phyloP scores from a whole-genome alignment of 2,329 filamentous ascomycete species.

The Paecilomyces dactylethromorphus region DNA sequence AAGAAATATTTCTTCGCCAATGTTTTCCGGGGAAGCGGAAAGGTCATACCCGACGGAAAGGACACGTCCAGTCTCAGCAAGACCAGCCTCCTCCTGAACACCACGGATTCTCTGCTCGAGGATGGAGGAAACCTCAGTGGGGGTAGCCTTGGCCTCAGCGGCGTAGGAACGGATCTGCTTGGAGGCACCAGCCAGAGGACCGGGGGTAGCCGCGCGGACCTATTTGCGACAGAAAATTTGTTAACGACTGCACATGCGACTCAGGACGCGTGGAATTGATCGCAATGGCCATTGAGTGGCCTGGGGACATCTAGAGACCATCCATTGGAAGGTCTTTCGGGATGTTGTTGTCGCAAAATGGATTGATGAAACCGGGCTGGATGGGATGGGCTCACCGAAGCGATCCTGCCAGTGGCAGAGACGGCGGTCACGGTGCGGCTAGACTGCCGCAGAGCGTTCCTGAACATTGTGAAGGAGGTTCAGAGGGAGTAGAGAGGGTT shows the following conservation, averaged over 20 bases:
- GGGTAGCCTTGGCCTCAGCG: constrained; percentile 85
- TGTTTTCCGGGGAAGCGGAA: constrained; percentile 14
- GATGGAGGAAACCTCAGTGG: constrained; percentile 98
- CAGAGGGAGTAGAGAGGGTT: constrained; percentile 37
- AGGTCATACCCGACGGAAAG: constrained; percentile 91
- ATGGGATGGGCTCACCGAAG: constrained; percentile 73
- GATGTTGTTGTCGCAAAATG: constrained; percentile 35
- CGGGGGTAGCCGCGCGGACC: constrained; percentile 81
- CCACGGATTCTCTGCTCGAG: constrained; percentile 98
- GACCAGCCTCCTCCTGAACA: constrained; percentile 91
- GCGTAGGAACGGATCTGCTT: constrained; percentile 81
- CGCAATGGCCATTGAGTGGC: constrained; percentile 15
- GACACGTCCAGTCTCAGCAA: constrained; percentile 98
- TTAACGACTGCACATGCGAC: constrained; percentile 44
- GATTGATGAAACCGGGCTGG: constrained; percentile 38
- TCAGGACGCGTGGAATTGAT: constrained; percentile 15
- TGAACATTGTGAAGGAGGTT: constrained; percentile 70
- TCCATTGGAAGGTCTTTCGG: constrained; percentile 12
- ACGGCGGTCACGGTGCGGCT: constrained; percentile 90
- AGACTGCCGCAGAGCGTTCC: constrained; percentile 95
- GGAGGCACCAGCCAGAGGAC: constrained; percentile 62
- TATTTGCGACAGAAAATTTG: constrained; percentile 44
- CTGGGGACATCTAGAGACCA: constrained; percentile 5
- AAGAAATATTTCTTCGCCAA: constrained; percentile 20
- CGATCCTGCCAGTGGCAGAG: constrained; percentile 85